A percentile compares a stretch with the other conserved stretches of the same genome.
Evolutionary conservation across 2,329 filamentous ascomycete genomes (phyloP).

Genomic region (Fusarium sacchari): DNA sequence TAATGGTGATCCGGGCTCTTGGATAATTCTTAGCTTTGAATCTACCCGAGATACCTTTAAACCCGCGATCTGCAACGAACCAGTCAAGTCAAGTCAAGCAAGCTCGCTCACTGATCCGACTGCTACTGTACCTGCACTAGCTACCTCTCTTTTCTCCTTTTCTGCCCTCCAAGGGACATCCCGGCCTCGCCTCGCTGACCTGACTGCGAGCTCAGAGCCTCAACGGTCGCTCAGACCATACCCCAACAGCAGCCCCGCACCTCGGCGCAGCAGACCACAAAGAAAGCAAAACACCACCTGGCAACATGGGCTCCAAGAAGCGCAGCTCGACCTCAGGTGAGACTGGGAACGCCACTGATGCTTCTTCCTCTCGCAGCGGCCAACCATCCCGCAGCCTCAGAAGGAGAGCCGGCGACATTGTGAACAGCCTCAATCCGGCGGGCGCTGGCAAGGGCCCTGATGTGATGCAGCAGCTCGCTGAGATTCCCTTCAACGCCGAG

Average conservation of each 20-base stretch:
- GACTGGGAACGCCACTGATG: neutral
- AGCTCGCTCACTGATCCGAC: slow-evolving; percentile 10
- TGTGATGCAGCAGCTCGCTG: slow-evolving; percentile 11
- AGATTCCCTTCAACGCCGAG: slow-evolving; percentile 27
- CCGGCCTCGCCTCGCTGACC: neutral
- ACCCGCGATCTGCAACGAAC: slow-evolving; percentile 27
- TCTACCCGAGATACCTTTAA: slow-evolving; percentile 35
- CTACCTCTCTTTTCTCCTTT: neutral
- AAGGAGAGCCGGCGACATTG: neutral
- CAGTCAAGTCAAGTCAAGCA: slow-evolving; percentile 16
- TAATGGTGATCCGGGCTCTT: slow-evolving; percentile 22
- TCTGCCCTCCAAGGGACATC: neutral
- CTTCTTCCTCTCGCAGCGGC: neutral
- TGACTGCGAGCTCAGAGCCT: neutral
- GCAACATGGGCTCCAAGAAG: slow-evolving; percentile 13
- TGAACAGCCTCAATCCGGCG: neutral
- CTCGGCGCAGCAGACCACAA: slow-evolving; percentile 9
- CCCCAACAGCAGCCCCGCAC: slow-evolving; percentile 4
- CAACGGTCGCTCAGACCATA: slow-evolving; percentile 8
- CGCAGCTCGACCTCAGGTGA: slow-evolving; percentile 11
- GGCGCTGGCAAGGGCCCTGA: slow-evolving; percentile 4
- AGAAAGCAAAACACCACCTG: slow-evolving; percentile 11
- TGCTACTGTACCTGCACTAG: slow-evolving; percentile 10
- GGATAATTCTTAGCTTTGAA: slow-evolving; percentile 29
- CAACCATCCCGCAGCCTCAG: slow-evolving; percentile 1